These are phyloP conservation scores for Cardamine resedifolia DNA, from an alignment of 345 rosid species.

Conservation along the genomic window DNA sequence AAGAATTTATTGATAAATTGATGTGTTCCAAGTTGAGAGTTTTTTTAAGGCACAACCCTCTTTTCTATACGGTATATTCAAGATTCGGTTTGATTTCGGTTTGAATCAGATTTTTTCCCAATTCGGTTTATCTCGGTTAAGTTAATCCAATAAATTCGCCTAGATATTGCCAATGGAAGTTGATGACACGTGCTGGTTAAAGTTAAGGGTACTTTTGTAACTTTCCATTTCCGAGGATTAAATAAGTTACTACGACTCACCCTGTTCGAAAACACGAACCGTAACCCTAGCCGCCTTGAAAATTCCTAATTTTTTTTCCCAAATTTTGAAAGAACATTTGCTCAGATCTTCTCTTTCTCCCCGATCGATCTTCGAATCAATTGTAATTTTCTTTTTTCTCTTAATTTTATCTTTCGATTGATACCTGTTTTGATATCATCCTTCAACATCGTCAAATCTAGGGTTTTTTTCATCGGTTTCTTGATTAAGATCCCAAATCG, in stretches of 20 bases:
- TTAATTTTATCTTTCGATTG: conserved; percentile 32
- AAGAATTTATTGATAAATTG: too few relatives aligned
- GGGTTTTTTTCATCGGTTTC: conserved; percentile 12
- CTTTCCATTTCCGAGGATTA: neutral
- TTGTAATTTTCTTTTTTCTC: conserved; percentile 30
- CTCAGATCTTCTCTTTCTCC: conserved; percentile 32
- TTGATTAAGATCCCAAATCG: conserved; percentile 10
- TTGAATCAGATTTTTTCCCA: neutral
- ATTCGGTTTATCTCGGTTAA: conserved; percentile 7
- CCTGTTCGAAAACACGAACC: conserved; percentile 11
- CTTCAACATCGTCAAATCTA: conserved; percentile 10
- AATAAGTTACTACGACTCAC: conserved; percentile 35
- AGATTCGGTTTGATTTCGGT: neutral
- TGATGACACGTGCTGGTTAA: conserved; percentile 22
- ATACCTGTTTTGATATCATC: conserved; percentile 26
- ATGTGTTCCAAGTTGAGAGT: too few relatives aligned
- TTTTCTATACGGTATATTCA: neutral
- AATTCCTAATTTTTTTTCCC: conserved; percentile 4
- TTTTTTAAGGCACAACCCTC: too few relatives aligned
- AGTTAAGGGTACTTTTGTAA: conserved; percentile 19
- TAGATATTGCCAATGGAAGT: neutral
- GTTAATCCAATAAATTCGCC: neutral
- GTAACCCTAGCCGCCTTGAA: conserved; percentile 42
- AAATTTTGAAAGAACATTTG: conserved; percentile 7
- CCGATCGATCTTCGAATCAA: conserved; percentile 28